phyloP scores from a whole-genome alignment of 257 asterid genomes.

The Solanum boliviense region DNA sequence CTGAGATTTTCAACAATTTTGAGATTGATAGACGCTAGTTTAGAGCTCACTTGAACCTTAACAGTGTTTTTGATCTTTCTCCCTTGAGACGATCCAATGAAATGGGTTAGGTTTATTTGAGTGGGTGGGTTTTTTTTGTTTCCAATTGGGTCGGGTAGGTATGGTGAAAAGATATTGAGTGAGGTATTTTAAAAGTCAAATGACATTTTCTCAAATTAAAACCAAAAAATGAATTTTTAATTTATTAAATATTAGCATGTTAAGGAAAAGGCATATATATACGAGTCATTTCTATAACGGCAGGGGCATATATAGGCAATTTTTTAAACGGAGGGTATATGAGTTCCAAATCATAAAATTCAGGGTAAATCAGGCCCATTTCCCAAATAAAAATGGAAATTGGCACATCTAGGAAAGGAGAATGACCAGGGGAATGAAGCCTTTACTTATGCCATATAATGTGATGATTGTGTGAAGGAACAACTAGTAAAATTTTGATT shows the following conservation, averaged over 20 bases:
- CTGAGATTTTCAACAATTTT: neutral
- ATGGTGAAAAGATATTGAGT: neutral
- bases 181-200: neutral
- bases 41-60: neutral
- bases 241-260: too few relatives aligned
- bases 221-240: neutral
- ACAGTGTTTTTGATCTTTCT: neutral
- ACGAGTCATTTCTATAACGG: neutral
- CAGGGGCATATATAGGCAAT: too few relatives aligned
- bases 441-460: neutral
- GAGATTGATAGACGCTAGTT: neutral
- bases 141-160: neutral
- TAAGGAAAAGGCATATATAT: neutral
- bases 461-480: neutral
- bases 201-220: neutral
- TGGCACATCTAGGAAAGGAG: neutral
- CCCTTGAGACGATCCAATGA: neutral
- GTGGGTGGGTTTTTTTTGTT: neutral
- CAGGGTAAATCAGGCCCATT: neutral
- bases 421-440: neutral
- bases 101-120: neutral
- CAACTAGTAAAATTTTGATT: neutral
- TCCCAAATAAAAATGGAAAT: neutral
- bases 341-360: neutral
- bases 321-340: too few relatives aligned